Base-by-base conservation (phyloP, 2,329 filamentous ascomycete species). In the Hypoxylon sp. region DNA sequence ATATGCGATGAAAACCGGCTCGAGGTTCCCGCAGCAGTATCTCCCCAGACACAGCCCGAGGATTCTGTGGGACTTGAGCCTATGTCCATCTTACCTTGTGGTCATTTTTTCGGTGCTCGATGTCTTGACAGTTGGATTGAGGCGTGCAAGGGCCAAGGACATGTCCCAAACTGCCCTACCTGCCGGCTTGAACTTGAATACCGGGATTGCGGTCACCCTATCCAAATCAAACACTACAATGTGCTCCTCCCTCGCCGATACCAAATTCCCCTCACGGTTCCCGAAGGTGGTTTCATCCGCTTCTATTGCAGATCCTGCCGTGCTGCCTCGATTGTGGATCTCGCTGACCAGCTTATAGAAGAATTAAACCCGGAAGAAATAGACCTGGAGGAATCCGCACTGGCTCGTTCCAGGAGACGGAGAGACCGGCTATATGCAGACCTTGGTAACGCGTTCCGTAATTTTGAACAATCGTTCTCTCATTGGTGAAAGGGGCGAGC, bases 41-140 rank as follows among this genome's bases (percentile, higher is more conserved):
- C 49, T 4, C 59, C 55, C 3, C 13, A 5, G 3, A 20, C 25
- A 17, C 14, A 6, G 1, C 46, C 37, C 14, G 56, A 50, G 1
- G 42, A 40, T 1, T 13, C 5, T 3, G 2, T 2, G 5, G 6
- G 2, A 3, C 8, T 14, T 8, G 27, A 53, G 20, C 49, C 14
- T 4, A 57, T 75, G 2, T n/a, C 59, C 0, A 63, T 76, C 0
- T 22, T 76, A 0, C 74, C 75, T 0, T 76, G 75, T 22, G 74
- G 74, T 0, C 75, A 76, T 22, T 70, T 69, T 17, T 70, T 74
- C 30, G 72, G 74, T 2, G 13, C 13, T 0, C 1, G 6, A 0
- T 74, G 74, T 17, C 25, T 76, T 0, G 17, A 25, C 0, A 0
- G 2, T 0, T 76, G 72, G 70, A 7, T 67, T 1, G 1, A 6